These are phyloP conservation scores for Gynochthodes officinalis DNA, from an alignment of 257 asterid genomes.

Conservation along the genomic window DNA sequence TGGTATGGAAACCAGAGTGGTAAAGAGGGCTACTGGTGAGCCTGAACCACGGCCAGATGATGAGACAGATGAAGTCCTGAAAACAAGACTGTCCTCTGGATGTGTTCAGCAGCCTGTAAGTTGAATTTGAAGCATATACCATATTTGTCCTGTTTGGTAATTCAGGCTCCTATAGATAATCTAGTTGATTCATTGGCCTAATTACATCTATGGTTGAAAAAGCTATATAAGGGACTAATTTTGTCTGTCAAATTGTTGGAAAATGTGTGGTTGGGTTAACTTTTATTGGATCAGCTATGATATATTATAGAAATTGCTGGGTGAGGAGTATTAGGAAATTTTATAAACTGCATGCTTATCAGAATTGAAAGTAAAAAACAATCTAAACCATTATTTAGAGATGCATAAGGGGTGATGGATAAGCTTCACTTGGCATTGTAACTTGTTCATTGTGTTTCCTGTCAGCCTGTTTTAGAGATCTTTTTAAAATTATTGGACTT, in stretches of 20 bases:
- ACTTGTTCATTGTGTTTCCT: neutral
- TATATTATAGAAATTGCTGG: neutral
- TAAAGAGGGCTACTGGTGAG: slow-evolving; percentile 25
- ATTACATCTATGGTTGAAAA: neutral
- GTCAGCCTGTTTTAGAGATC: neutral
- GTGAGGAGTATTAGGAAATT: neutral
- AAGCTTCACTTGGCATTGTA: neutral
- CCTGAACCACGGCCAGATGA: slow-evolving; percentile 26
- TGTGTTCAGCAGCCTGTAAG: slow-evolving; percentile 57
- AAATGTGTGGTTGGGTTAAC: too few species aligned
- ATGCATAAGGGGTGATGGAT: neutral
- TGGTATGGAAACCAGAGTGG: slow-evolving; percentile 34
- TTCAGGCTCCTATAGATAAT: neutral
- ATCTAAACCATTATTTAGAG: neutral
- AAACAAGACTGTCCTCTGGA: slow-evolving; percentile 33
- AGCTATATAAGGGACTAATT: too few species aligned
- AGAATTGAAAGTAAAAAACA: neutral
- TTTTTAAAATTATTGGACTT: neutral
- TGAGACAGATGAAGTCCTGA: slow-evolving; percentile 21
- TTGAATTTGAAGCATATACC: neutral
- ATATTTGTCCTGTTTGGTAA: neutral
- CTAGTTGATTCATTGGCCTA: neutral
- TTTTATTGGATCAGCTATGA: too few species aligned
- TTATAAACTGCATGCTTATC: neutral
- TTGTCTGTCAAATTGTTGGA: too few species aligned